Evolutionary conservation across 148 eudicot genomes (phyloP), one percentile per base, ranked within the genome.

Genomic region (Nepenthes gracilis): DNA sequence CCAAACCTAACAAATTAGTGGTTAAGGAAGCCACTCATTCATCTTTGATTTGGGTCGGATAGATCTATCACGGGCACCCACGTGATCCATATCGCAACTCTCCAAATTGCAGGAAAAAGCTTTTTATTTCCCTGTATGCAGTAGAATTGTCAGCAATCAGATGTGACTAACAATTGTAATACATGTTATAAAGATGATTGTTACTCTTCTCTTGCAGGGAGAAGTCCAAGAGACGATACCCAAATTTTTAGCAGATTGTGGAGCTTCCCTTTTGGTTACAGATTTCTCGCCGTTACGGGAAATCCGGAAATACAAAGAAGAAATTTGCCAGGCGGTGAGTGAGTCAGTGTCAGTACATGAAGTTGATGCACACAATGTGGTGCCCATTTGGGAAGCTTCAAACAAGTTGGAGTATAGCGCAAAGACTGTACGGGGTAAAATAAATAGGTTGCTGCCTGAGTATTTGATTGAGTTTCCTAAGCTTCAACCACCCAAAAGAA

Each of bases 321-420:
- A 84, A 57, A 75, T 94, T 12, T 70, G 85, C 73, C 68, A 77
- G 74, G 74, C 81, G 69, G 87, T 89, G 43, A 62, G 72, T 57
- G 88, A 71, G 63, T 74, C 87, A 43, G 83, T 89, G 51, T 70
- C 87, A 1, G 61, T 94, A 66, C 99, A 94, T 64, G 99, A 94
- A 83, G 99, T 94, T 70, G 97, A 94, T 72, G 88, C 99, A n/a
- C 99, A 89, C 74, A 94, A 94, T 66, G 77, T 94, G 55, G 99
- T 94, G 56, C 99, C 99, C 11, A 32, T 83, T 57, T 94, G 99
- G 99, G 79, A 81, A 70, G 88, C 97, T 43, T 94, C 97, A 0
- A 62, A 58, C 57, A 94, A 94, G 63, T 73, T 94, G 75, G 99
- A 93, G 67, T 94, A 94, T 56, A 76, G 97, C 40, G 99, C 99